phyloP scores from a whole-genome alignment of 1,139 yeast genomes.

The Blastobotrys elegans region DNA sequence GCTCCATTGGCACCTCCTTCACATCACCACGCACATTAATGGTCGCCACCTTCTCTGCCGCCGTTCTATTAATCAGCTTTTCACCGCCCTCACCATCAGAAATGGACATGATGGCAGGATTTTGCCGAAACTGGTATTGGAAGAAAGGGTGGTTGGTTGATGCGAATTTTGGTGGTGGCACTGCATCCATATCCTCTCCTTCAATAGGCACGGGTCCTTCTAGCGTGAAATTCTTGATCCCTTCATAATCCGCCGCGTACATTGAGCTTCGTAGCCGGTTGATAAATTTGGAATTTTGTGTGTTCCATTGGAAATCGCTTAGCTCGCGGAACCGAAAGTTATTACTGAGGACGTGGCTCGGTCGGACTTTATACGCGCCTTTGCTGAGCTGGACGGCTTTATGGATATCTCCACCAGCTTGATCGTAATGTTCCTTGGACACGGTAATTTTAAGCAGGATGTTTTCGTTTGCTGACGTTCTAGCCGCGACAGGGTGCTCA shows the following conservation, averaged over 20 bases:
- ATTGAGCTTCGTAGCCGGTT: slow-evolving; percentile 40
- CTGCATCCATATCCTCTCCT: slow-evolving; percentile 45
- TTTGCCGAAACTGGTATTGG: slow-evolving; percentile 54
- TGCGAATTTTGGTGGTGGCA: slow-evolving; percentile 86
- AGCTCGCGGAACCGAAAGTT: slow-evolving; percentile 78
- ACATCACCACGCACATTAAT: slow-evolving; percentile 47
- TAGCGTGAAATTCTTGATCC: slow-evolving; percentile 35
- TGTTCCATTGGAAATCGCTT: slow-evolving; percentile 78
- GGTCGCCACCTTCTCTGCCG: slow-evolving; percentile 31
- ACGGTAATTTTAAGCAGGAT: slow-evolving; percentile 63
- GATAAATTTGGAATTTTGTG: slow-evolving; percentile 52
- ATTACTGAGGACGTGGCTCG: slow-evolving; percentile 64
- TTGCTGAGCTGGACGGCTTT: slow-evolving; percentile 42
- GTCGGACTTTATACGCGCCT: slow-evolving; percentile 42
- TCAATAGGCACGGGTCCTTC: slow-evolving; percentile 31
- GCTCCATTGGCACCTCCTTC: slow-evolving; percentile 36
- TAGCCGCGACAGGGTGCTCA: slow-evolving; percentile 74
- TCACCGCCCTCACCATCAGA: slow-evolving; percentile 47
- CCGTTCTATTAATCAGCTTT: slow-evolving; percentile 30
- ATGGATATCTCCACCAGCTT: slow-evolving; percentile 46
- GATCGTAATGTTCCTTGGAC: slow-evolving; percentile 54
- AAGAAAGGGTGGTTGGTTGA: slow-evolving; percentile 70
- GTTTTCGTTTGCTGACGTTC: slow-evolving; percentile 47
- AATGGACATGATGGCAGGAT: slow-evolving; percentile 49
- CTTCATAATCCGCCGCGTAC: slow-evolving; percentile 37